phyloP scores from a whole-genome alignment of 495 filamentous ascomycete species.

The Lindgomyces ingoldianus region DNA sequence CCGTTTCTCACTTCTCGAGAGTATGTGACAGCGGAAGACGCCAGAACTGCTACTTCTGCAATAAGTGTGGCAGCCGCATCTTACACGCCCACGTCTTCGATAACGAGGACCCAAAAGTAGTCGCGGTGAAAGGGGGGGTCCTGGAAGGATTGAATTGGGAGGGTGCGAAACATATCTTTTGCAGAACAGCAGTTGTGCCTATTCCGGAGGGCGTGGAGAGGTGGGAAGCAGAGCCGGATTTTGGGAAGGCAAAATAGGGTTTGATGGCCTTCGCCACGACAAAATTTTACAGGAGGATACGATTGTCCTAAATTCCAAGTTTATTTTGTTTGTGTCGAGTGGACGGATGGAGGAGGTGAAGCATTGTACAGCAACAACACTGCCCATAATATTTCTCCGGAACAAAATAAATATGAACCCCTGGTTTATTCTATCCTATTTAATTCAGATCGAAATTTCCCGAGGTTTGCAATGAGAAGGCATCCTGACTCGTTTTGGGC shows the following conservation, averaged over 20 bases:
- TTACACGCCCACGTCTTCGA: constrained; percentile 22
- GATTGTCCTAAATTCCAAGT: no score
- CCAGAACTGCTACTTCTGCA: constrained; percentile 39
- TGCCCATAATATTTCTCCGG: neutral
- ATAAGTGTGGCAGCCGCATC: constrained; percentile 31
- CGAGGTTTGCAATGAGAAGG: no score
- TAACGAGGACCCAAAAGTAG: constrained; percentile 20
- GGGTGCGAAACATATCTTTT: constrained; percentile 28
- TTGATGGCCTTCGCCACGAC: neutral
- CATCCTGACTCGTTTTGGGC: no score
- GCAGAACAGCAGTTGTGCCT: constrained; percentile 29
- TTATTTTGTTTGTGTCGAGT: no score
- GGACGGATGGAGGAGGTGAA: no score
- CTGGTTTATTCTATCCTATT: no score
- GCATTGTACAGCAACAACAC: neutral
- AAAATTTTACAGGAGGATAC: no score
- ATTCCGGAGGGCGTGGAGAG: constrained; percentile 35
- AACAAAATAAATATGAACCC: no score
- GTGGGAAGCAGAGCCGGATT: constrained; percentile 20
- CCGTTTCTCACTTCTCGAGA: constrained; percentile 18
- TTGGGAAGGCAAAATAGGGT: neutral
- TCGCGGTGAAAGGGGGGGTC: constrained; percentile 35
- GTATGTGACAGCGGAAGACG: constrained; percentile 23
- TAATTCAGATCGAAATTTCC: no score
- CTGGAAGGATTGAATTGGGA: constrained; percentile 37